Evolutionary conservation across 176 grass and related monocot species (phyloP).

Genomic region (Bothriochloa decipiens): DNA sequence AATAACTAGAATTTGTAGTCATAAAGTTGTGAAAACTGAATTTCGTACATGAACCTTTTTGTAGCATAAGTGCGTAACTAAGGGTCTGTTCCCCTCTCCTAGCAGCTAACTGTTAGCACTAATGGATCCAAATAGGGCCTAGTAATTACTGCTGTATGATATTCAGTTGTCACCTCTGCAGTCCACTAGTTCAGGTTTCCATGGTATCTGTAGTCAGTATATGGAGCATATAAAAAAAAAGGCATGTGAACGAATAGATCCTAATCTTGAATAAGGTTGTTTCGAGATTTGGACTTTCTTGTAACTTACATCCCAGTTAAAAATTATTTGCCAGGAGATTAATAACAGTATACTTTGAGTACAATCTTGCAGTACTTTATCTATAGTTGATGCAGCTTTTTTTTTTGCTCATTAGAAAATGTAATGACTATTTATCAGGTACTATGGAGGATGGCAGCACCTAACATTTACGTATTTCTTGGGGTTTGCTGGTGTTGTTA

Average conservation of each 20-base stretch:
- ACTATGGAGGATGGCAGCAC: slow-evolving; percentile 94
- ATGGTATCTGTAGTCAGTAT: background rate
- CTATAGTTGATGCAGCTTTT: background rate
- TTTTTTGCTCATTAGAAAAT: slow-evolving; percentile 28
- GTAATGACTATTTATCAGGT: slow-evolving; percentile 49
- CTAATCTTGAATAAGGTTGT: background rate
- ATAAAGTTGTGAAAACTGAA: background rate
- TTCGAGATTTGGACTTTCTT: background rate
- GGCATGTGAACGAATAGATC: background rate
- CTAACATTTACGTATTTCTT: slow-evolving; percentile 96
- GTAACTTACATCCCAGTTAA: background rate
- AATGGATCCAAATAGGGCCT: background rate
- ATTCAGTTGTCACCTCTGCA: slow-evolving; percentile 16
- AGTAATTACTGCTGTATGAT: background rate
- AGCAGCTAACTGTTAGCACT: background rate
- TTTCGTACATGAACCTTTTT: background rate
- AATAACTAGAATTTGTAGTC: background rate
- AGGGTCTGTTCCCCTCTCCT: background rate
- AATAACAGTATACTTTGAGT: slow-evolving; percentile 8
- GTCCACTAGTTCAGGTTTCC: background rate
- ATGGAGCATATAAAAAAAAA: background rate
- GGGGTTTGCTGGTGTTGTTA: slow-evolving; percentile 84
- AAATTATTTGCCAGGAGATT: slow-evolving; percentile 4
- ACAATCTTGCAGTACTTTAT: background rate
- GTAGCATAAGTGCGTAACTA: too few species aligned